phyloP scores from a whole-genome alignment of 2,329 filamentous ascomycete genomes.

The Fusarium sp. region DNA sequence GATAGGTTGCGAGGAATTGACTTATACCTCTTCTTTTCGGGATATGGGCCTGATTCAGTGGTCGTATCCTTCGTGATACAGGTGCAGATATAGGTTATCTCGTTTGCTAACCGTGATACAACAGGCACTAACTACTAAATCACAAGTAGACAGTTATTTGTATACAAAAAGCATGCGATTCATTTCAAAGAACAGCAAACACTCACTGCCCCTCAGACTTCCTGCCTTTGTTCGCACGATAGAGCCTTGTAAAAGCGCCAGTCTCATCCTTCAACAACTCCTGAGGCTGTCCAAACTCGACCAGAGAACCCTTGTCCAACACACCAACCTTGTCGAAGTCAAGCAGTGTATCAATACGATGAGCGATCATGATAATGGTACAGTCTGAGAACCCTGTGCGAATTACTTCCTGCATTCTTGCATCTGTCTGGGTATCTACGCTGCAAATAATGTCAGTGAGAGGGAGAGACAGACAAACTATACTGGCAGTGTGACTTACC shows the following conservation, averaged over 20 bases:
- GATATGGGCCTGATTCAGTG: neutral
- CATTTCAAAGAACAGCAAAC: neutral
- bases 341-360: conserved; percentile 51
- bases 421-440: conserved; percentile 50
- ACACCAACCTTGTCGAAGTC: conserved; percentile 54
- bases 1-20: neutral
- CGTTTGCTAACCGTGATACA: neutral
- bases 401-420: conserved; percentile 50
- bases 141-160: neutral
- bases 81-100: no score
- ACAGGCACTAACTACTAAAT: neutral
- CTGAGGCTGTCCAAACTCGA: conserved; percentile 49
- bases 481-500: conserved; percentile 28
- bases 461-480: neutral
- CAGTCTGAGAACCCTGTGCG: conserved; percentile 49
- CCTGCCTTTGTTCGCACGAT: conserved; percentile 44
- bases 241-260: conserved; percentile 46
- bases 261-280: conserved; percentile 39
- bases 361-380: conserved; percentile 54
- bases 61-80: neutral
- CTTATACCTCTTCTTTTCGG: neutral
- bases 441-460: conserved; percentile 35
- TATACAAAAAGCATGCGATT: neutral
- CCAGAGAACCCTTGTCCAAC: conserved; percentile 48
- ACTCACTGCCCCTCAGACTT: neutral